Percentiles rank a stretch among this genome's conserved stretches.
Evolutionary conservation across 2,329 filamentous ascomycete species (phyloP).

Genomic region (Diplocarpon mali): DNA sequence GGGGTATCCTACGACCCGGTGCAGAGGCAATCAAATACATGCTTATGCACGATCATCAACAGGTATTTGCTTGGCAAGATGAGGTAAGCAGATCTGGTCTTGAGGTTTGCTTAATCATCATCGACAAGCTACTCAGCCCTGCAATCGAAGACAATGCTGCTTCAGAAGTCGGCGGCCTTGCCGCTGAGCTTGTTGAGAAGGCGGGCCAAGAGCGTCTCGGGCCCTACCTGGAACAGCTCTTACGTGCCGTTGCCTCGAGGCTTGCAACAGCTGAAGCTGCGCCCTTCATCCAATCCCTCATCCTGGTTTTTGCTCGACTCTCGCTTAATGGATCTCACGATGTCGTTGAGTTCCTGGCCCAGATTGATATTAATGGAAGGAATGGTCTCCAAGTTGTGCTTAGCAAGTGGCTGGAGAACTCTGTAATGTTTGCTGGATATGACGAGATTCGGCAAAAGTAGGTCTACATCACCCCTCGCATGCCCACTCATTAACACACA

Average conservation of each 20-base stretch:
- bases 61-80: conserved; percentile 81
- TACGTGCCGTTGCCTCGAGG: conserved; percentile 78
- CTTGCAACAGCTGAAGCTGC: conserved; percentile 74
- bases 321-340: conserved; percentile 77
- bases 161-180: conserved; percentile 89
- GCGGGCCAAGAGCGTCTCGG: conserved; percentile 85
- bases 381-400: conserved; percentile 84
- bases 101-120: conserved; percentile 81
- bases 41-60: conserved; percentile 77
- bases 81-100: conserved; percentile 70
- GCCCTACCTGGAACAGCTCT: conserved; percentile 76
- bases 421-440: conserved; percentile 93
- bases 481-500: conserved; percentile 25
- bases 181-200: conserved; percentile 90
- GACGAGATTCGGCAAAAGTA: conserved; percentile 96
- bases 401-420: conserved; percentile 95
- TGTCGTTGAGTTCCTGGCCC: conserved; percentile 82
- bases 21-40: conserved; percentile 83
- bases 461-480: conserved; percentile 26
- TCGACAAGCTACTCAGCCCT: conserved; percentile 78
- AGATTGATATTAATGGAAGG: conserved; percentile 67
- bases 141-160: conserved; percentile 85
- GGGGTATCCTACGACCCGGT: conserved; percentile 76
- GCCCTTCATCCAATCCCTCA: conserved; percentile 89
- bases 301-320: conserved; percentile 86